These are phyloP conservation scores for Sextonia rubra DNA, from an alignment of 164 flowering plant genomes.

Conservation along the genomic window DNA sequence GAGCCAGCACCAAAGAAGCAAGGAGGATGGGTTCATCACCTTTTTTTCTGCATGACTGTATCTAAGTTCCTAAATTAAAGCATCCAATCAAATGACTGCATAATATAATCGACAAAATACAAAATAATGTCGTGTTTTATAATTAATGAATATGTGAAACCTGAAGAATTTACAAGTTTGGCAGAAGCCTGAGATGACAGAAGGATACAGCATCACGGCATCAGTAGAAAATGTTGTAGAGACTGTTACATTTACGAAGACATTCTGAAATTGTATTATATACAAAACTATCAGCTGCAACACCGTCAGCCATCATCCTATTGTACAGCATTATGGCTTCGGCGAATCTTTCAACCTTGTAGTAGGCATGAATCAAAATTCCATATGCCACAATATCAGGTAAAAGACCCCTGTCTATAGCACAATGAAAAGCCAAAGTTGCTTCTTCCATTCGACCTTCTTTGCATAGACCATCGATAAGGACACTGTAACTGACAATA, in stretches of 20 bases:
- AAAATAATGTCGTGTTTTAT: too few relatives aligned
- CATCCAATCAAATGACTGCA: too few relatives aligned
- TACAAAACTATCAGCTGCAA: constrained; percentile 34
- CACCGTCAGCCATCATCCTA: constrained; percentile 34
- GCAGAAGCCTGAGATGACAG: too few relatives aligned
- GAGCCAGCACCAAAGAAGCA: too few relatives aligned
- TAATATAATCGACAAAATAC: too few relatives aligned
- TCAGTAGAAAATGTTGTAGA: too few relatives aligned
- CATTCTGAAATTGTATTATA: constrained; percentile 18
- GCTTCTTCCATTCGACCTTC: constrained; percentile 45
- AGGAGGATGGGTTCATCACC: too few relatives aligned
- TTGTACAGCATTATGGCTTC: constrained; percentile 37
- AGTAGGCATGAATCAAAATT: constrained; percentile 41
- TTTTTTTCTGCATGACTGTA: too few relatives aligned
- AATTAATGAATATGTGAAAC: too few relatives aligned
- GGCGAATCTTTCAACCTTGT: constrained; percentile 34
- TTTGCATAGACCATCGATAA: constrained; percentile 52
- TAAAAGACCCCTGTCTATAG: constrained; percentile 26
- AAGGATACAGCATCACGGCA: too few relatives aligned
- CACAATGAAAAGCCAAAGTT: constrained; percentile 29
- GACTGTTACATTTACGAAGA: neutral
- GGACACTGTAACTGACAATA: constrained; percentile 44
- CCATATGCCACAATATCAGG: constrained; percentile 55
- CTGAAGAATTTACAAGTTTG: too few relatives aligned
- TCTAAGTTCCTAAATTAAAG: too few relatives aligned